Percentiles rank a stretch among this genome's conserved stretches.
These are phyloP conservation scores for Glonium stellatum DNA, from an alignment of 495 filamentous ascomycete species.

Conservation along the genomic window DNA sequence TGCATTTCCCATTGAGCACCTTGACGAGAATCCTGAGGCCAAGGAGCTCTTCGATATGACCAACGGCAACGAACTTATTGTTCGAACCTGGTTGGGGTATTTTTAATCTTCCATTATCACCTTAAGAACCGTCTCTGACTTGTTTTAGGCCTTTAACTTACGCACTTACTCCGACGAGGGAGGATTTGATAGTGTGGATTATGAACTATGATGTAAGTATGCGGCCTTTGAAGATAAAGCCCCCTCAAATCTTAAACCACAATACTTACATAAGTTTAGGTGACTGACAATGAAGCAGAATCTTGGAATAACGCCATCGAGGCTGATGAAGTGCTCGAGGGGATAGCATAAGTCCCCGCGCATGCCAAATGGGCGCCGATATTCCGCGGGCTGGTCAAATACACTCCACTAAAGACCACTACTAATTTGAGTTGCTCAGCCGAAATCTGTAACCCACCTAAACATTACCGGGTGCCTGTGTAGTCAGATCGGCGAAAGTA, in stretches of 20 bases:
- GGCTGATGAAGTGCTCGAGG: conserved; percentile 46
- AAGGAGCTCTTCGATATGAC: conserved; percentile 41
- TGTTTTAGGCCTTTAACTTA: conserved; percentile 43
- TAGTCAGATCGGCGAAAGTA: conserved; percentile 37
- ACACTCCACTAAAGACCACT: conserved; percentile 31
- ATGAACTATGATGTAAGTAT: conserved; percentile 46
- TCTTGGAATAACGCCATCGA: conserved; percentile 50
- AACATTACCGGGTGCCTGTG: conserved; percentile 29
- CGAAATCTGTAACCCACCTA: conserved; percentile 34
- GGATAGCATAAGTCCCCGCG: conserved; percentile 44
- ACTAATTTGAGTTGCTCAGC: conserved; percentile 35
- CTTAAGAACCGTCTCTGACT: background rate
- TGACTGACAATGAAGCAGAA: conserved; percentile 38
- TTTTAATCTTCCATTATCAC: background rate
- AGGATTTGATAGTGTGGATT: conserved; percentile 49
- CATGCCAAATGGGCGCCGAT: conserved; percentile 27
- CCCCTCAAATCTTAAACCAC: background rate
- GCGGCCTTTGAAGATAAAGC: too few species aligned
- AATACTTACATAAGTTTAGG: background rate
- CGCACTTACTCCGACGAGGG: conserved; percentile 43
- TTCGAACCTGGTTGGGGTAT: conserved; percentile 27
- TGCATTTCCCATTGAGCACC: conserved; percentile 39
- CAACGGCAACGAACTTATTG: conserved; percentile 35
- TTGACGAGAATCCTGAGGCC: conserved; percentile 33
- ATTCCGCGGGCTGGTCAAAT: conserved; percentile 30